These are phyloP conservation scores for Trichoderma koningiopsis DNA, from an alignment of 2,329 filamentous ascomycete species.

Conservation along the genomic window DNA sequence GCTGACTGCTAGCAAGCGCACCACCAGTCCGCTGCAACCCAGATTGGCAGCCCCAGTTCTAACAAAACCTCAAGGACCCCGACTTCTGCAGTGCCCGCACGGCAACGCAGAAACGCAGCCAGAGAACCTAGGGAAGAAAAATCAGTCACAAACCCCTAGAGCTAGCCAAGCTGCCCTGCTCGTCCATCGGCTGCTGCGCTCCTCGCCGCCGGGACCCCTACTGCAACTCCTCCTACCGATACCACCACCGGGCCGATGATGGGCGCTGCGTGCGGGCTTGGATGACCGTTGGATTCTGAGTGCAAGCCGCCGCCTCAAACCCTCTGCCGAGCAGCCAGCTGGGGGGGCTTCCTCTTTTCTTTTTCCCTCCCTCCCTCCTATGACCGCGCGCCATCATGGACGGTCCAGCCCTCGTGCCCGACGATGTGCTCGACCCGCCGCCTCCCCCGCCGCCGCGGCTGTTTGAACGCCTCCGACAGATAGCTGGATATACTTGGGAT, in stretches of 20 bases:
- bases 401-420: conserved; percentile 50
- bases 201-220: not conserved
- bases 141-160: not conserved
- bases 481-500: conserved; percentile 77
- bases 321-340: conserved; percentile 22
- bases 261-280: conserved; percentile 36
- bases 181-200: conserved; percentile 12
- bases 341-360: conserved; percentile 15
- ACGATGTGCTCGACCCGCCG: conserved; percentile 64
- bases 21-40: conserved; percentile 12
- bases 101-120: conserved; percentile 3
- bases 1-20: conserved; percentile 5
- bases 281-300: conserved; percentile 27
- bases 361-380: not conserved
- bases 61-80: conserved; percentile 20
- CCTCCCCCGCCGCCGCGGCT: conserved; percentile 66
- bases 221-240: not conserved
- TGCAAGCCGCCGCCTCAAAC: conserved; percentile 14
- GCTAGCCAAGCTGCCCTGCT: conserved; percentile 14
- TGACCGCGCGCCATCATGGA: conserved; percentile 50
- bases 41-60: conserved; percentile 11
- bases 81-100: conserved; percentile 16
- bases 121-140: not conserved
- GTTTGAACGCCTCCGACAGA: conserved; percentile 71
- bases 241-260: conserved; percentile 36